Base-by-base conservation (phyloP, 2,329 filamentous ascomycete genomes). In the Trichocomaceae sp. region DNA sequence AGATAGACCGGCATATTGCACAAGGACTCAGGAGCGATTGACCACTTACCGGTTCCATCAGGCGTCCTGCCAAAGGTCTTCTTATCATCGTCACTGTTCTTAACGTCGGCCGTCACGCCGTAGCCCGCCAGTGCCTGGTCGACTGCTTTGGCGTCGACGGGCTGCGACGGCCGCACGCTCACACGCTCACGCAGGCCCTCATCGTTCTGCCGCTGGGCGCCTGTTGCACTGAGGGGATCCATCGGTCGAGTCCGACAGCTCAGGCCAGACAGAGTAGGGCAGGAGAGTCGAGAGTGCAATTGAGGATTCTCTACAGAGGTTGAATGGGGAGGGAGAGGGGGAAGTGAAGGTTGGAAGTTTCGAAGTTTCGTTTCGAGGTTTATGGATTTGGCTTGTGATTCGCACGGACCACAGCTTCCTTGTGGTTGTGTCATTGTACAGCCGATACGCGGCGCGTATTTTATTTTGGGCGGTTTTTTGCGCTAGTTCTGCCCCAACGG, bases 61-160 rank as follows among this genome's bases (percentile, higher is more conserved):
- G 89, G 89, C 13, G 92, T 96, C 61, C 91, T 85, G 54, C 92
- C 92, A 77, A 88, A 96, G 0, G 90, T 96, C 77, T 89, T 92
- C 69, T 83, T 84, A 58, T 80, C 74, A 58, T 80, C 78, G 44
- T 77, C 75, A 59, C 73, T 64, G 59, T 77, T 76, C 61, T 74
- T 69, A 53, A 71, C 72, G 52, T 76, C 72, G 63, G 79, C 76
- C 57, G 73, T 63, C 19, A 60, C 58, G 9, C 61, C 47, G 53
- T 68, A 66, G 46, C 62, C 68, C 13, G 62, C 61, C 15, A 72
- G 61, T 57, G 78, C 73, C 60, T 77, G 72, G 55, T 76, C 65
- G 31, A 79, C 77, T 54, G 73, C 69, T 61, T 75, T 73, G 56
- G 77, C 77, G 57, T 73, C 63, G 47, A 66, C 53, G 12, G 58